Evolutionary conservation across 164 flowering plant species (phyloP).

Genomic region (Umbellularia californica): DNA sequence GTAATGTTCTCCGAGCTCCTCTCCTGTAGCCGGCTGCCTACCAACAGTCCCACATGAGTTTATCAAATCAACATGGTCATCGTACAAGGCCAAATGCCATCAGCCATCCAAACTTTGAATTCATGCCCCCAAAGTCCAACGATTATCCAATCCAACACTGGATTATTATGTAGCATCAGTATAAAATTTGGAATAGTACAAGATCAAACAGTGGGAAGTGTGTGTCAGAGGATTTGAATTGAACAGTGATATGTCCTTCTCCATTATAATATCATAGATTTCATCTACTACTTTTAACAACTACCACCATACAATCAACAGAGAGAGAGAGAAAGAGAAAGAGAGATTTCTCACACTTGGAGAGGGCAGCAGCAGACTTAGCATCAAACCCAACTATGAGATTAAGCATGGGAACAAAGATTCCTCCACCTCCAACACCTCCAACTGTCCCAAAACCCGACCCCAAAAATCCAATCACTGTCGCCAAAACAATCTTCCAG

Average conservation of each 20-base stretch:
- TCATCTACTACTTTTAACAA: too few relatives aligned
- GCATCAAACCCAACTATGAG: constrained; percentile 86
- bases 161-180: background rate
- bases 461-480: constrained; percentile 81
- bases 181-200: too few relatives aligned
- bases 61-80: too few relatives aligned
- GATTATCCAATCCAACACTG: background rate
- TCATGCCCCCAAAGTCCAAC: background rate
- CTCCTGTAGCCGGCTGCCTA: too few relatives aligned
- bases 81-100: too few relatives aligned
- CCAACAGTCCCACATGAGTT: too few relatives aligned
- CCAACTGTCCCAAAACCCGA: constrained; percentile 95
- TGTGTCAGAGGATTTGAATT: too few relatives aligned
- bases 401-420: constrained; percentile 95
- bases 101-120: too few relatives aligned
- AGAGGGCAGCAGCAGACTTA: constrained; percentile 96
- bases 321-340: background rate
- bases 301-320: background rate
- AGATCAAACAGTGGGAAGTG: background rate
- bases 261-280: background rate
- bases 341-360: constrained; percentile 58
- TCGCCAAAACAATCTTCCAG: constrained; percentile 70
- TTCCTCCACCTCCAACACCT: constrained; percentile 97
- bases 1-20: too few relatives aligned
- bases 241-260: too few relatives aligned